phyloP scores from a whole-genome alignment of 1,284 basidiomycete genomes.

The Cystobasidium sp. region DNA sequence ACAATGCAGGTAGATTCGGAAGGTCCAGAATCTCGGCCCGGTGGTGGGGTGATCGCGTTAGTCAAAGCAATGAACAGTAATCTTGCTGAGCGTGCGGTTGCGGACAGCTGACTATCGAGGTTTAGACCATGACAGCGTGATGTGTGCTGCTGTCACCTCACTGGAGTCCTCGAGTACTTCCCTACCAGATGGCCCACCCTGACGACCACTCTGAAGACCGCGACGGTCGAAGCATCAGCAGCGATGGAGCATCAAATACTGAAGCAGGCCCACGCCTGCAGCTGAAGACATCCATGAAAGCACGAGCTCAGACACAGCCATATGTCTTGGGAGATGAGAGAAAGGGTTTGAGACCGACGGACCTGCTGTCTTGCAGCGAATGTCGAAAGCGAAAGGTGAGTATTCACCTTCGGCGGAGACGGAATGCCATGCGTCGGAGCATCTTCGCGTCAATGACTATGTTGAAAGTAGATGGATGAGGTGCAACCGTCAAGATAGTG shows the following conservation, averaged over 20 bases:
- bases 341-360: neutral
- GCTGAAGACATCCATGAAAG: neutral
- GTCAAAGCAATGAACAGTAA: too few species aligned
- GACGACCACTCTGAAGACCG: neutral
- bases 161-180: neutral
- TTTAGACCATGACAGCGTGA: too few species aligned
- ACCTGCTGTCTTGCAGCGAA: conserved; percentile 5
- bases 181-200: neutral
- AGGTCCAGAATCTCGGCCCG: too few species aligned
- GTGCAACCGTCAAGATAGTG: too few species aligned
- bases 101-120: too few species aligned
- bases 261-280: neutral
- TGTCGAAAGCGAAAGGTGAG: conserved; percentile 9
- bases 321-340: neutral
- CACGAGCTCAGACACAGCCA: conserved; percentile 4
- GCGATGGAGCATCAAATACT: neutral
- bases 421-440: too few species aligned
- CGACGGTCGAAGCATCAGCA: neutral
- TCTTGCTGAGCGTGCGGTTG: too few species aligned
- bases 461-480: too few species aligned
- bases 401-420: neutral
- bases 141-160: too few species aligned
- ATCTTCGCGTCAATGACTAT: too few species aligned
- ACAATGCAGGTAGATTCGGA: too few species aligned
- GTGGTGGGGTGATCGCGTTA: too few species aligned